phyloP scores from a whole-genome alignment of 208 protist species.

The Acanthamoeba lugdunensis region DNA sequence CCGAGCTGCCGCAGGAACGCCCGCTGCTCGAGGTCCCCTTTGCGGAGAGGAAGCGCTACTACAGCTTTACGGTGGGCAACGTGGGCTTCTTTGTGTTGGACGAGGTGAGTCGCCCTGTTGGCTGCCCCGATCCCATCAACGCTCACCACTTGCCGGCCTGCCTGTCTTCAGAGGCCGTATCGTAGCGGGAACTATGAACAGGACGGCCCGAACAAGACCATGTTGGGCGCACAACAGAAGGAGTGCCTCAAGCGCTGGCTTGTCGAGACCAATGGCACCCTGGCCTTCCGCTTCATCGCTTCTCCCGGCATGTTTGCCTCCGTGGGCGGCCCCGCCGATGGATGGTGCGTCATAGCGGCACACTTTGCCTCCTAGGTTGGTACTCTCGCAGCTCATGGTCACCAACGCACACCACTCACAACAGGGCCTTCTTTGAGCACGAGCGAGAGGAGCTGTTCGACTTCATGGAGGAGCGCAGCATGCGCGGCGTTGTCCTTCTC shows the following conservation, averaged over 20 bases:
- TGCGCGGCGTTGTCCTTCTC: background rate
- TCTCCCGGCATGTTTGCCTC: constrained; percentile 13
- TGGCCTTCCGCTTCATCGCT: constrained; percentile 10
- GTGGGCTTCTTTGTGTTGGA: constrained; percentile 18
- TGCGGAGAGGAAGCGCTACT: background rate
- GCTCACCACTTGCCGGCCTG: background rate
- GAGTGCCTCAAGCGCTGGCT: constrained; percentile 22
- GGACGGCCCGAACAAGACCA: background rate
- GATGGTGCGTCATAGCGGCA: background rate
- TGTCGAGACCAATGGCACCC: background rate
- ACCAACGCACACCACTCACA: too few relatives aligned
- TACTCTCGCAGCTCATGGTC: background rate
- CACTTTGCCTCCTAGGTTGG: background rate
- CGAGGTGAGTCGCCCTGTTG: background rate
- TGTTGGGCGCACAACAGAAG: constrained; percentile 19
- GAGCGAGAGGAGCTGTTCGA: constrained; percentile 41
- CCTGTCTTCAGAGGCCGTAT: background rate
- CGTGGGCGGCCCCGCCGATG: background rate
- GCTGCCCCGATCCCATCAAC: background rate
- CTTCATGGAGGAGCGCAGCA: constrained; percentile 15
- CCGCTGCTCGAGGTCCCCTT: background rate
- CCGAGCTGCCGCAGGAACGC: background rate
- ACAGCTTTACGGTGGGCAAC: constrained; percentile 7
- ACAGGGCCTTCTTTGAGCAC: constrained; percentile 13
- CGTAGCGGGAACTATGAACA: background rate